Base-by-base conservation (phyloP, 306 rosid genomes). In the Malus fusca region DNA sequence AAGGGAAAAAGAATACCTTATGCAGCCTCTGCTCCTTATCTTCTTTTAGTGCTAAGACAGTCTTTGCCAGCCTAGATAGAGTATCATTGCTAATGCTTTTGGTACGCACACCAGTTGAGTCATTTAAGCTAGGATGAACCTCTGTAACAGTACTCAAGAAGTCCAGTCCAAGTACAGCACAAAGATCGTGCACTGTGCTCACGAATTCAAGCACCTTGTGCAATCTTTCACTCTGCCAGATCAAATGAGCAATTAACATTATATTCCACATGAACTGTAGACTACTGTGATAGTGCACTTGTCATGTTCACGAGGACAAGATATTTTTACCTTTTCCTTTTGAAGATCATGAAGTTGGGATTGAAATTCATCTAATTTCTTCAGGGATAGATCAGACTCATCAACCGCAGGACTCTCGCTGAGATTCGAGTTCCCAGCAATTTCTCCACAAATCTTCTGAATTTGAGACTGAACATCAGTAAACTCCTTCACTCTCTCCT, bases 141-240 rank as follows among this genome's bases (percentile, higher is more conserved):
- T 92, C 98, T 3, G 96, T 96, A 56, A 91, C 98, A 63, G 98
- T 92, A 55, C 87, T 89, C 84, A 92, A 89, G 90, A 96, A 96
- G 83, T 96, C 97, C 91, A 96, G 87, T 48, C 98, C 96, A 76
- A 96, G 99, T 79, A 96, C 99, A 69, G 97, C 91, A 80, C 99
- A 96, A 44, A 96, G 92, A 85, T 96, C 97, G 51, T 92, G 97
- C 82, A 92, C 97, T 21, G 91, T 85, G 71, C 97, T 87, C 82
- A 92, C 97, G 56, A 90, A 92, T 30, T 92, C 97, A 79, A 90
- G 96, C 84, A 92, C 96, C 87, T 90, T 90, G 73, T 90, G 96
- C 85, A 92, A 77, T 79, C 97, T 90, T 25, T 92, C 96, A 69
- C 93, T 92, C 97, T 92, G 89, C 81, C 87, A 80, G 52, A 84